phyloP scores from a whole-genome alignment of 2,329 filamentous ascomycete species.

The Calcarisporium arbuscula region DNA sequence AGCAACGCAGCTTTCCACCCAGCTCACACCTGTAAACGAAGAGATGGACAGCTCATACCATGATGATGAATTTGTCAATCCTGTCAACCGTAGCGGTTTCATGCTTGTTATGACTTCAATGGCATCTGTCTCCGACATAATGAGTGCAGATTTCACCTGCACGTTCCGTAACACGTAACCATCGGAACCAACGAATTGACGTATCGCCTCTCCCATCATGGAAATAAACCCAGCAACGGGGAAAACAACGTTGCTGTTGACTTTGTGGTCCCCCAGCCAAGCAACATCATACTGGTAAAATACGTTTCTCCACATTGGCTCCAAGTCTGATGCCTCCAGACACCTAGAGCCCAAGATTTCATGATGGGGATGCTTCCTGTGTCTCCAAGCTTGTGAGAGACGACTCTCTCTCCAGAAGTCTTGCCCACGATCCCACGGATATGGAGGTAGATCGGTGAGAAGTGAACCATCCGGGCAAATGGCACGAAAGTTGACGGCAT shows the following conservation, averaged over 20 bases:
- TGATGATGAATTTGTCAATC: conserved; percentile 1
- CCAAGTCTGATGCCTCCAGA: conserved; percentile 20
- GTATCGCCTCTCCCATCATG: conserved; percentile 35
- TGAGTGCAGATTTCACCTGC: conserved; percentile 6
- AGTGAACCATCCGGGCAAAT: not conserved
- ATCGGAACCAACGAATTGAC: conserved; percentile 9
- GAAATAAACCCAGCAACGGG: conserved; percentile 36
- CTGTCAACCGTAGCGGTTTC: conserved; percentile 5
- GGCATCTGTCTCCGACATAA: conserved; percentile 3
- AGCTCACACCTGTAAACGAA: conserved; percentile 18
- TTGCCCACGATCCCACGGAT: conserved; percentile 17
- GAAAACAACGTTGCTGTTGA: conserved; percentile 33
- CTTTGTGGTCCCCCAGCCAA: conserved; percentile 38
- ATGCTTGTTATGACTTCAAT: conserved; percentile 11
- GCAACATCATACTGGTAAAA: conserved; percentile 28
- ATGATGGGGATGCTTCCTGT: conserved; percentile 15
- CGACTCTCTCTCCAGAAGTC: conserved; percentile 15
- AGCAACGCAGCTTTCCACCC: conserved; percentile 22
- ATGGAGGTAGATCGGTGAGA: conserved; percentile 13
- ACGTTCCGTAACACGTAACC: conserved; percentile 5
- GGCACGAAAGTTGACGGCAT: not conserved
- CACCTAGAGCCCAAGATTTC: conserved; percentile 22
- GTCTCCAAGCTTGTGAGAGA: conserved; percentile 16
- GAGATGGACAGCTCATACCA: conserved; percentile 6
- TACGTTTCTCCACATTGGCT: conserved; percentile 33